Evolutionary conservation across 2,329 filamentous ascomycete genomes (phyloP).

Genomic region (Ceratocystis albifundus): DNA sequence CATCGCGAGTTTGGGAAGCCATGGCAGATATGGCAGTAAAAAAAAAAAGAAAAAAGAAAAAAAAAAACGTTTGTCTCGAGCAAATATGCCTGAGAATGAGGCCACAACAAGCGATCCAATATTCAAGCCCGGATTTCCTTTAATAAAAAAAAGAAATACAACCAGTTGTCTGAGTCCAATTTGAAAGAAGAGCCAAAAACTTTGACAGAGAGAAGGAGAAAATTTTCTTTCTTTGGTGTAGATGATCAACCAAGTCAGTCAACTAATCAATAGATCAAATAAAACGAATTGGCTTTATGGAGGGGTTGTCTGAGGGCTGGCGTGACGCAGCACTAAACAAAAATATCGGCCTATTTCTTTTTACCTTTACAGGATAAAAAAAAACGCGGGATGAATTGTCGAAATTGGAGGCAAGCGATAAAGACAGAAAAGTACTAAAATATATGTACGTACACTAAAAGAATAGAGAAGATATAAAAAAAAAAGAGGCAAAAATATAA

Average conservation of each 20-base stretch:
- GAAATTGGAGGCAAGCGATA: background rate
- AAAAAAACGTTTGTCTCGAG: background rate
- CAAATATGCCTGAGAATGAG: background rate
- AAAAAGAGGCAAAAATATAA: background rate
- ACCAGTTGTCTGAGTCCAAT: background rate
- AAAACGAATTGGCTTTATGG: slow-evolving; percentile 3
- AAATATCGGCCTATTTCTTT: slow-evolving; percentile 6
- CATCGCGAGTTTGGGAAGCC: slow-evolving; percentile 12
- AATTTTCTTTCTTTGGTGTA: slow-evolving; percentile 1
- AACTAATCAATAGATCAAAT: slow-evolving; percentile 3
- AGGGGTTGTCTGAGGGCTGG: slow-evolving; percentile 12
- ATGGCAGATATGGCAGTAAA: background rate
- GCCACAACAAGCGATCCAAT: background rate
- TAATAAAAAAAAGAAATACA: background rate
- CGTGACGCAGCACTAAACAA: slow-evolving; percentile 11
- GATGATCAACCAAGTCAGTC: background rate
- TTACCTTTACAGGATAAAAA: background rate
- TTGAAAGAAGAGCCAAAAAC: background rate
- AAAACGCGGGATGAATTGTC: background rate
- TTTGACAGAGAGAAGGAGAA: background rate
- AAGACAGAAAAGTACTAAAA: background rate
- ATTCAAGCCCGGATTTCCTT: background rate
- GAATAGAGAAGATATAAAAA: background rate
- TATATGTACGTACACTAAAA: background rate
- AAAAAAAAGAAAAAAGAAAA: background rate